Base-by-base conservation (phyloP, 176 grass and related monocot genomes). In the Juncus effusus region DNA sequence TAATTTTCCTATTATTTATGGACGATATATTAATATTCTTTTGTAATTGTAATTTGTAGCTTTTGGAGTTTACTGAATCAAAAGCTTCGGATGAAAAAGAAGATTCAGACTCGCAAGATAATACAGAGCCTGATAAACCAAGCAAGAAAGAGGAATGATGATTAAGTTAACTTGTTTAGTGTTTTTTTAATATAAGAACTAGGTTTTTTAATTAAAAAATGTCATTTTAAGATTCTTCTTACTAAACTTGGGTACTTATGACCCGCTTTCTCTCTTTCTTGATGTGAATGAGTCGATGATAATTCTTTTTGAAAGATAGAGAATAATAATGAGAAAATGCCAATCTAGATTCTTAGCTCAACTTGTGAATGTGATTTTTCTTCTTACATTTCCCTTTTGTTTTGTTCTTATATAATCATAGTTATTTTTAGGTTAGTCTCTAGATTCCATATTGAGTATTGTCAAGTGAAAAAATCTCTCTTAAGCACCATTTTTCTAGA, bases 31-130 rank as follows among this genome's bases (percentile, higher is more conserved):
- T 60, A 6, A 59, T 59, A 40, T 57, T 70, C 8, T 72, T 53
- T 67, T 10, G 40, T 72, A 16, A 53, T 72, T 15, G 42, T 62
- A 6, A 76, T 64, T 53, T 49, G 13, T 66, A 90, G 90, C 83
- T 95, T 16, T 40, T 95, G 77, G 90, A 83, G 65, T 90, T 76
- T 54, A 73, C 73, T 0, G 86, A 95, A 61, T 79, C 83, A 37
- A 81, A 86, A 73, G 74, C 65, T 60, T 63, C 72, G 50, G 74
- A 10, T 4, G 82, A 78, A 62, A 78, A 77, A 73, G 69, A 71
- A 71, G 42, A 5, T 47, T 47, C 44, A 42, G 68, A 72, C 7
- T 42, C 40, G 54, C 37, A 72, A 72, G 69, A 72, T 47, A 47
- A 47, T 47, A 60, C 39, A 0, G 40, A 56, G 39, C 42, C 69